Conservation (phyloP, 2,329 filamentous ascomycete genomes). For the Colletotrichum limetticola region DNA sequence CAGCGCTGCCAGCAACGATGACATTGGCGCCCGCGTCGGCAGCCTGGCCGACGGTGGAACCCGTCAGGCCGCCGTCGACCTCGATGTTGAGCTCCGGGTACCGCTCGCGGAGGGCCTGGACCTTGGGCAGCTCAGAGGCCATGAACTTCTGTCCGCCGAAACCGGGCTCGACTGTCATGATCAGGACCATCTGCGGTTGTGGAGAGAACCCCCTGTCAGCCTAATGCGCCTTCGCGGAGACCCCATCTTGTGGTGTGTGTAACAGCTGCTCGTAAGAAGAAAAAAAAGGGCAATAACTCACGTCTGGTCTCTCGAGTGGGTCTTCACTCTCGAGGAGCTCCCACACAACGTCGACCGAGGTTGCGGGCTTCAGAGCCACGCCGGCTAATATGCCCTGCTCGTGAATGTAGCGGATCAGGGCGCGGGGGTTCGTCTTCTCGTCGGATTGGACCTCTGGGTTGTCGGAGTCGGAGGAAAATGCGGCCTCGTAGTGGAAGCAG, state of each 20-base stretch:
- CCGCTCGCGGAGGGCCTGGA: slow-evolving; percentile 80
- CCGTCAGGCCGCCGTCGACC: slow-evolving; percentile 91
- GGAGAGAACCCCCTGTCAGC: background rate
- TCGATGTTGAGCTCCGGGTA: slow-evolving; percentile 97
- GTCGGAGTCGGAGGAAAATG: slow-evolving; percentile 87
- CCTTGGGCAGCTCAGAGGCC: slow-evolving; percentile 94
- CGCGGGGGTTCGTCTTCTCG: slow-evolving; percentile 81
- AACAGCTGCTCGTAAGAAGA: background rate
- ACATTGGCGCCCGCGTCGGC: slow-evolving; percentile 97
- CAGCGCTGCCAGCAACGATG: slow-evolving; percentile 95
- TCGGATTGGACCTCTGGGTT: slow-evolving; percentile 77
- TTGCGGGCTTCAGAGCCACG: slow-evolving; percentile 95
- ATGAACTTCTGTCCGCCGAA: slow-evolving; percentile 99
- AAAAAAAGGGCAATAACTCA: slow-evolving; percentile 60
- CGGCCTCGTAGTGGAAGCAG: slow-evolving; percentile 99
- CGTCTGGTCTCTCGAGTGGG: slow-evolving; percentile 85
- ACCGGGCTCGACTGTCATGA: slow-evolving; percentile 98
- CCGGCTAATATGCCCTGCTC: slow-evolving; percentile 88
- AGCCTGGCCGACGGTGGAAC: slow-evolving; percentile 90
- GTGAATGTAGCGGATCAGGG: slow-evolving; percentile 92
- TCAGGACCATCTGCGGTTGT: slow-evolving; percentile 85
- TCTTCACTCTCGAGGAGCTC: slow-evolving; percentile 82
- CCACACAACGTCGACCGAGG: slow-evolving; percentile 90
- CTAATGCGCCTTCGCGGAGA: slow-evolving; percentile 8
- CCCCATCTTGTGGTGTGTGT: background rate